These are phyloP conservation scores for Diplodia sapinea DNA, from an alignment of 2,329 filamentous ascomycete species.

Conservation along the genomic window DNA sequence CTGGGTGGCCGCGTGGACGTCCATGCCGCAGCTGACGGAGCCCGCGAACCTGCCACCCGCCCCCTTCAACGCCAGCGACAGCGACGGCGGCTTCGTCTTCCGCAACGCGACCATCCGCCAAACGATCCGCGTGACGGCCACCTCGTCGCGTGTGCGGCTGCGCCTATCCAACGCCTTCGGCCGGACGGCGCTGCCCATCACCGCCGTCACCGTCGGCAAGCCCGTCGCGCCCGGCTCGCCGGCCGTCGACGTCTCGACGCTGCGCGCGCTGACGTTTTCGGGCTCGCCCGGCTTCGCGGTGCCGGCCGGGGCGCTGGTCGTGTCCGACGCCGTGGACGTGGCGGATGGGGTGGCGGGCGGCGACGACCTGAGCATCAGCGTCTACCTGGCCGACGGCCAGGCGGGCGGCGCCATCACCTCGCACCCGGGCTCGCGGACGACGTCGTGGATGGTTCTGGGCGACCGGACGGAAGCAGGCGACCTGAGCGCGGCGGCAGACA, in stretches of 20 bases:
- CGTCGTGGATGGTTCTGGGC: slow-evolving; percentile 63
- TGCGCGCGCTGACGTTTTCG: slow-evolving; percentile 64
- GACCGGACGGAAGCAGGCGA: slow-evolving; percentile 60
- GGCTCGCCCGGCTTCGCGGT: slow-evolving; percentile 58
- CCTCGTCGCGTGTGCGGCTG: slow-evolving; percentile 63
- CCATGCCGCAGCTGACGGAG: slow-evolving; percentile 71
- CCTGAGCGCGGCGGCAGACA: slow-evolving; percentile 48
- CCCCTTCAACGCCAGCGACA: slow-evolving; percentile 52
- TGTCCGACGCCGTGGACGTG: slow-evolving; percentile 60
- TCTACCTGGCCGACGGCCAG: slow-evolving; percentile 66
- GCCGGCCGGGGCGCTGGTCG: slow-evolving; percentile 62
- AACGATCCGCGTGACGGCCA: slow-evolving; percentile 66
- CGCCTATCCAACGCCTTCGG: slow-evolving; percentile 72
- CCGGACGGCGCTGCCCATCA: slow-evolving; percentile 64
- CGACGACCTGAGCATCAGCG: slow-evolving; percentile 58
- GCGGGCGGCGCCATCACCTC: slow-evolving; percentile 63
- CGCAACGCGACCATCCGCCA: slow-evolving; percentile 68
- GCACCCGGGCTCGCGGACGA: slow-evolving; percentile 62
- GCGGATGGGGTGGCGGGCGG: neutral
- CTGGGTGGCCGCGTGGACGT: slow-evolving; percentile 69
- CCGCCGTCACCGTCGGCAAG: slow-evolving; percentile 59
- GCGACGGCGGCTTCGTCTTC: neutral
- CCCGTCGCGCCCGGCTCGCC: slow-evolving; percentile 59
- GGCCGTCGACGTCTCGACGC: slow-evolving; percentile 58
- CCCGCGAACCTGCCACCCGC: slow-evolving; percentile 65